Base-by-base conservation (phyloP, 192 early-diverging fungal genomes). In the Tieghemiomyces parasiticus region DNA sequence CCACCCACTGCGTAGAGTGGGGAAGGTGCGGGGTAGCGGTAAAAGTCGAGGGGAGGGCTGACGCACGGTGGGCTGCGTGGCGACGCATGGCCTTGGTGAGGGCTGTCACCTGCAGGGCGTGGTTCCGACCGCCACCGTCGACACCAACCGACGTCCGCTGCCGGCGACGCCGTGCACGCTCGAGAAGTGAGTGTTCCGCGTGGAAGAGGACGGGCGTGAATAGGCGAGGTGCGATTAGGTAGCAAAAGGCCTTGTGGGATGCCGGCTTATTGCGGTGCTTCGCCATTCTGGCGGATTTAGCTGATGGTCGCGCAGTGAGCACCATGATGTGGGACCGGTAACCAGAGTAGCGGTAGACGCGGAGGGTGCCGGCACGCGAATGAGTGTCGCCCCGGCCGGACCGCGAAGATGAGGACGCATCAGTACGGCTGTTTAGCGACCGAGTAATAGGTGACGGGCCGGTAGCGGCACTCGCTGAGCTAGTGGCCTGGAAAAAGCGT, bases 301-400 rank as follows among this genome's bases (percentile, higher is more conserved):
- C n/a, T n/a, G n/a, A n/a, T n/a, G n/a, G n/a, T n/a, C n/a, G n/a
- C n/a, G 33, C 30, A 19, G 55, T 31, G 24, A 58, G 33, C 32
- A 58, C 22, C 10, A 58, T n/a, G 3, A 58, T n/a, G 22, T 38
- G 55, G 55, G 55, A 58, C 9, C 55, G 55, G 26, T 58, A 58
- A n/a, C 55, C 55, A 38, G 13, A 34, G n/a, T 31, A 35, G n/a
- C 35, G 55, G 4, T 28, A 16, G n/a, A 58, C 55, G 20, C 52
- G 29, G 45, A 46, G 2, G 1, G 19, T 6, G 8, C 20, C 32
- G 2, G 28, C 14, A 2, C n/a, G 24, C 20, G 29, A 54, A 9
- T 4, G 52, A 20, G 26, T 26, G 32, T n/a, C 52, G 19, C 26
- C 52, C 28, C 29, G 52, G 28, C 20, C 1, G 29, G n/a, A n/a